Evolutionary conservation across 2,329 filamentous ascomycete species (phyloP).

Genomic region (Drechslera avenae): DNA sequence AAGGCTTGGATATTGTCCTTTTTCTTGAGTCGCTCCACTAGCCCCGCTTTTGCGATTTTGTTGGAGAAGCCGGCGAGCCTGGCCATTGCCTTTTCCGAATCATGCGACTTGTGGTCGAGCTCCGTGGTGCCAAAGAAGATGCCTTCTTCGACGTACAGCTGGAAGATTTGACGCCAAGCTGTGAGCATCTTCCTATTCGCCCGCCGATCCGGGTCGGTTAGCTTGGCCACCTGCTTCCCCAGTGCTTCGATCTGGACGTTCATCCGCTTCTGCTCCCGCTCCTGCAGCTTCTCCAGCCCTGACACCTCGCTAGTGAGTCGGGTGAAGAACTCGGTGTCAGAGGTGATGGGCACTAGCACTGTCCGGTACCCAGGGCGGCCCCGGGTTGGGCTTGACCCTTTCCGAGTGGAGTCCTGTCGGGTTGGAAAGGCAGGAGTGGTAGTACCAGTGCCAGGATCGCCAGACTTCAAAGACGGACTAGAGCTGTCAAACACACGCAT

Average conservation of each 20-base stretch:
- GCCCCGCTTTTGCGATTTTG: constrained; percentile 65
- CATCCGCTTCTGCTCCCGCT: constrained; percentile 68
- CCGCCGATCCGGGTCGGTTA: constrained; percentile 68
- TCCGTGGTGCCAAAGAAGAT: constrained; percentile 84
- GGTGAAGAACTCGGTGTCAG: constrained; percentile 80
- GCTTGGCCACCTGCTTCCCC: constrained; percentile 66
- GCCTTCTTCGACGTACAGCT: constrained; percentile 77
- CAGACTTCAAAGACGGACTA: constrained; percentile 17
- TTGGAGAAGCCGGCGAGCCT: constrained; percentile 74
- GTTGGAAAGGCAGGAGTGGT: neutral
- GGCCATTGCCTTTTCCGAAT: constrained; percentile 67
- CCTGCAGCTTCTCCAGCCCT: constrained; percentile 70
- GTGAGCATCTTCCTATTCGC: constrained; percentile 69
- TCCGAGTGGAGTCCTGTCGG: too few species aligned
- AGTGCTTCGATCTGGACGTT: constrained; percentile 67
- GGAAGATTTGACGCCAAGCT: constrained; percentile 80
- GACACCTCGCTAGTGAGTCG: constrained; percentile 74
- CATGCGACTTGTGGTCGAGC: constrained; percentile 69
- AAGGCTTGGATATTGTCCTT: constrained; percentile 69
- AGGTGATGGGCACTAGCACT: constrained; percentile 77
- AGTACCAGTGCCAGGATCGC: neutral
- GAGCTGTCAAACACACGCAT: constrained; percentile 42
- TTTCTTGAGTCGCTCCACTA: constrained; percentile 67
- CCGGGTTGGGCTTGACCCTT: neutral
- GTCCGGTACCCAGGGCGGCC: constrained; percentile 43